Evolutionary conservation across 1,284 basidiomycete genomes (phyloP), one percentile per base, ranked within the genome.

Genomic region (Lignosus rhinocerotis): DNA sequence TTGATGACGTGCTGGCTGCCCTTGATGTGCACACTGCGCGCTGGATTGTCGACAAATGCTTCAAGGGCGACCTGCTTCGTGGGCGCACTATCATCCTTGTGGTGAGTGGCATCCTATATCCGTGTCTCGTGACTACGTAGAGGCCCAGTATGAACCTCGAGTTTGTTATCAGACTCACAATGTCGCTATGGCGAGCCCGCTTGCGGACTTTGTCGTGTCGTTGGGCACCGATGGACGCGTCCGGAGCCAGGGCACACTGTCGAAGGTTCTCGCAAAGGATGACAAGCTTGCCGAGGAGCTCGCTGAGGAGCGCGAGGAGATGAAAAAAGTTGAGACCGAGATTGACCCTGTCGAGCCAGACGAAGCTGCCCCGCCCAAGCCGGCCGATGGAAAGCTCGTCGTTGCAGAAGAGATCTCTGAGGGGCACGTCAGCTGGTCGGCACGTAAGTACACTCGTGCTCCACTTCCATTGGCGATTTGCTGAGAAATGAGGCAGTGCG

Each of bases 1-100:
- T 86, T 33, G 83, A 85, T 69, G 88, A 91, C 66, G 72, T 85
- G 7, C 70, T 84, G 14, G 82, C 82, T 11, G 83, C 82, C 12
- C 72, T 85, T n/a, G 82, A 84, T 65, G 81, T 86, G 14, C 82
- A 88, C 63, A 93, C 90, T 1, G 80, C 89, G 0, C 83, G 84
- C 54, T 92, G 84, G 82, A 87, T 93, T 58, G 83, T 92, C 21
- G 84, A 92, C 42, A 84, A 92, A 55, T 88, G 90, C 63, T 84
- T 94, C 72, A 72, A 75, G 51, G 88, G 90, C 6, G 85, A 88
- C 58, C 74, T 93, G 8, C 73, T 93, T 25, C 76, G 79, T 46
- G 85, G 81, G 5, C 79, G 90, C 48, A 93, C 90, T 0, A 76
- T 92, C 38, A 70, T 93, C 14, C 76, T 93, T 9, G 87, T 91